These are phyloP conservation scores for Carallia pectinifolia DNA, from an alignment of 345 rosid species.

Conservation along the genomic window DNA sequence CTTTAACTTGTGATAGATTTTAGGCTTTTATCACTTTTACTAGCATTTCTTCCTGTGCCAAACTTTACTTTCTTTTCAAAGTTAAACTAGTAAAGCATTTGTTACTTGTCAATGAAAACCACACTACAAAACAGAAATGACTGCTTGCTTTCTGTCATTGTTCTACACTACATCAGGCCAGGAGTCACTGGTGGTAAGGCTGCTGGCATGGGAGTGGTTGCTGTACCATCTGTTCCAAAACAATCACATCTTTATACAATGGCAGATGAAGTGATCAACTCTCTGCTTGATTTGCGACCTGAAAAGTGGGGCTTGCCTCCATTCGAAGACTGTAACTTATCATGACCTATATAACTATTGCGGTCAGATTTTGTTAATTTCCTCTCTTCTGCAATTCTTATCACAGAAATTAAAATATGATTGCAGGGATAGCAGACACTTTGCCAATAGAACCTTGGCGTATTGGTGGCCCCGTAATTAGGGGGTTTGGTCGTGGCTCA, in stretches of 20 bases:
- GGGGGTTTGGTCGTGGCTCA: constrained; percentile 97
- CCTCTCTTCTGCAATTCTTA: neutral
- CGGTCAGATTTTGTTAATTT: neutral
- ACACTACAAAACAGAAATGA: no score
- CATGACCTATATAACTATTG: constrained; percentile 9
- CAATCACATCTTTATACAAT: constrained; percentile 65
- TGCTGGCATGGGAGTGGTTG: constrained; percentile 78
- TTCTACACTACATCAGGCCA: constrained; percentile 40
- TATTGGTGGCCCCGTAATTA: constrained; percentile 83
- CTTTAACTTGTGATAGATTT: no score
- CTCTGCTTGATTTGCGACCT: constrained; percentile 71
- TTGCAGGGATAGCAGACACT: constrained; percentile 83
- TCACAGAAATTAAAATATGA: constrained; percentile 19
- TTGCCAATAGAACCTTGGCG: constrained; percentile 80
- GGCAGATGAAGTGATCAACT: constrained; percentile 78
- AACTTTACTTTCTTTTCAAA: no score
- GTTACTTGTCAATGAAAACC: no score
- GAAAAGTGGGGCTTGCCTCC: constrained; percentile 93
- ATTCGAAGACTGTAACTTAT: constrained; percentile 82
- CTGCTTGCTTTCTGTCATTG: neutral
- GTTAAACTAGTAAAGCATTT: no score
- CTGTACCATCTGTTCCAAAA: constrained; percentile 84
- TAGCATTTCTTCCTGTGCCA: no score
- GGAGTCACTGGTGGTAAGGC: constrained; percentile 84
- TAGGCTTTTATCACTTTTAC: no score